Base-by-base conservation (phyloP, 345 rosid species). In the Abelmoschus esculentus region DNA sequence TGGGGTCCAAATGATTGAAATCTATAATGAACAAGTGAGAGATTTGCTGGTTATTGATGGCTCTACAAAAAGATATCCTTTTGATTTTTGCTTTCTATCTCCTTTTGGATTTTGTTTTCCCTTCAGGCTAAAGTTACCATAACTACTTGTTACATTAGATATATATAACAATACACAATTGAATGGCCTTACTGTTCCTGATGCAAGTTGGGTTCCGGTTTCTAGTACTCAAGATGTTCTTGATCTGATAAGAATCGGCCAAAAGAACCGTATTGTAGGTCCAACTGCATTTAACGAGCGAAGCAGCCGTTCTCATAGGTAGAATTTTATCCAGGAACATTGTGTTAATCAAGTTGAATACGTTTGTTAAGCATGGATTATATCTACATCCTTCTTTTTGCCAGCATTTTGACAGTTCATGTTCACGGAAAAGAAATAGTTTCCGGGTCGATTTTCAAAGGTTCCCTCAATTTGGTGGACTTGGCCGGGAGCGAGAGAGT, bases 401-500 rank as follows among this genome's bases (percentile, higher is more conserved):
- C 79, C 88, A 95, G 99, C 64, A 82, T 91, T 49, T 81, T 95
- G 80, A 91, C 96, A 1, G 90, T 95, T 77, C 99, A 95, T 76
- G 92, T 91, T 26, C 84, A 86, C 46, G 99, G 98, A 66, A 87
- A 85, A 80, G 99, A 91, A 70, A 34, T 88, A 46, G 83, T 82
- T 42, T 83, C 99, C 11, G 93, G 96, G 54, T 84, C 96, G 42
- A 75, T 91, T 34, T 86, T 88, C n/a, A 81, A 85, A 72, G 96
- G 96, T 10, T 89, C 96, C 77, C 90, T 95, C 18, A 93, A 95
- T 81, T 75, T 95, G 68, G 99, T 95, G 73, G 99, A 95, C 78
- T 83, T 95, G 74, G 99, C 99, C 69, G 99, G 99, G 67, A 95
- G 99, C 69, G 97, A 95, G 77, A 87, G 99, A 81, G 99, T 91